Conservation (phyloP, 2,329 filamentous ascomycete species). For the Ophiognomonia clavigignenti-juglandacearum region DNA sequence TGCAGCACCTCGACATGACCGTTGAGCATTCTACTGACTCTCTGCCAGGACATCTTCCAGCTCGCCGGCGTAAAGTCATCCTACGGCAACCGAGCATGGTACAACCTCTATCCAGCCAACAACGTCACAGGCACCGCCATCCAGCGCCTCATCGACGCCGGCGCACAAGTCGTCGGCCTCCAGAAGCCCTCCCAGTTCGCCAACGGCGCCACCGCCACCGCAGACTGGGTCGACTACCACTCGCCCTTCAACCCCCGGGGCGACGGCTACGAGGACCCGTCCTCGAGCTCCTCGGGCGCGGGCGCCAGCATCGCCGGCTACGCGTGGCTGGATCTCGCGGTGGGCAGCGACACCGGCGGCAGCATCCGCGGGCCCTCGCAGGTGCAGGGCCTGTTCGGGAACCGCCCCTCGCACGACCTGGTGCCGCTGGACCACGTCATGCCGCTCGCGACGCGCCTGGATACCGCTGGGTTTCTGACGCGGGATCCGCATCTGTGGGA, state of each 20-base stretch:
- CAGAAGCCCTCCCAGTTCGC: constrained; percentile 45
- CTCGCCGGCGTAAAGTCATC: constrained; percentile 44
- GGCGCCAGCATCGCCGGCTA: constrained; percentile 35
- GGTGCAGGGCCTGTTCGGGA: constrained; percentile 38
- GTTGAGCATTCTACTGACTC: background rate
- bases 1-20: too few species aligned
- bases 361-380: constrained; percentile 41
- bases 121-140: constrained; percentile 46
- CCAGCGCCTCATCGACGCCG: constrained; percentile 54
- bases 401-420: constrained; percentile 36
- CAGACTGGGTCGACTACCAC: constrained; percentile 40
- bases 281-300: constrained; percentile 39
- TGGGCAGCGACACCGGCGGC: constrained; percentile 41
- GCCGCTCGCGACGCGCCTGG: constrained; percentile 35
- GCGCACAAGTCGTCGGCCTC: constrained; percentile 46
- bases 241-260: constrained; percentile 40
- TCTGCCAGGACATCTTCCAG: constrained; percentile 49
- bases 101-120: constrained; percentile 45
- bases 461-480: constrained; percentile 39
- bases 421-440: constrained; percentile 36
- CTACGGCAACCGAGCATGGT: constrained; percentile 55
- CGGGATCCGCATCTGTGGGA: constrained; percentile 32
- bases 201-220: constrained; percentile 38
- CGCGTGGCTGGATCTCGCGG: constrained; percentile 38
- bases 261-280: constrained; percentile 42